A percentile compares a stretch with the other conserved stretches of the same genome.
Conservation (phyloP, 805 yeast species). For the Kodamaea laetipori region DNA sequence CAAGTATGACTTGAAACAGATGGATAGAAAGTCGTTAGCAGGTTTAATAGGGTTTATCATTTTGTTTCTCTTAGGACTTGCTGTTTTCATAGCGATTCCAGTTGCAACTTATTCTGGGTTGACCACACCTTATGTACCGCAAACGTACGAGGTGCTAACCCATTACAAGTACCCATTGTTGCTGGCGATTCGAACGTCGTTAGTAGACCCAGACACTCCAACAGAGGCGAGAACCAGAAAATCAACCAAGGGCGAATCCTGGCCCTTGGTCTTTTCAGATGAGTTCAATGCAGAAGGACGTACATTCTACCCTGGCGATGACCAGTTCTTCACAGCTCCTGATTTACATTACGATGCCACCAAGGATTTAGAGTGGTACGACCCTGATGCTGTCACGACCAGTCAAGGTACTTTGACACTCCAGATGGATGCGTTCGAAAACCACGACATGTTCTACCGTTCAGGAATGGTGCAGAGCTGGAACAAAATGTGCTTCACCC, state of each 20-base stretch:
- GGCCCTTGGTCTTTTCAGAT: constrained; percentile 41
- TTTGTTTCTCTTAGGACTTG: constrained; percentile 60
- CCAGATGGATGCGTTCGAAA: constrained; percentile 39
- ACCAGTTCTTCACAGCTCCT: constrained; percentile 42
- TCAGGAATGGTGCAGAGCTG: constrained; percentile 45
- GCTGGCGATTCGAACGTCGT: constrained; percentile 22
- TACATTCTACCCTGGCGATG: constrained; percentile 44
- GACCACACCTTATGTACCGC: constrained; percentile 28
- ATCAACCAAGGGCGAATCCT: constrained; percentile 25
- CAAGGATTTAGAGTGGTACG: constrained; percentile 44
- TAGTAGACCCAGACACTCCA: constrained; percentile 31
- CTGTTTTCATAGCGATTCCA: constrained; percentile 75
- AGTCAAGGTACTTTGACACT: constrained; percentile 38
- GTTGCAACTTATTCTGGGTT: constrained; percentile 80
- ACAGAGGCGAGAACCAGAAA: constrained; percentile 15
- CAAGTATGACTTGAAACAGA: constrained; percentile 57
- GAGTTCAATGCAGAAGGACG: constrained; percentile 45
- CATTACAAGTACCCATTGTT: constrained; percentile 28
- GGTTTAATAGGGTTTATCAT: constrained; percentile 62
- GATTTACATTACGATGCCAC: constrained; percentile 44
- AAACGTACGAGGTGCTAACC: constrained; percentile 48
- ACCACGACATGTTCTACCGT: constrained; percentile 38
- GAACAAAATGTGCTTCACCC: constrained; percentile 41
- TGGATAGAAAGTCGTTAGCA: constrained; percentile 62
- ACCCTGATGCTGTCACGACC: constrained; percentile 44